phyloP scores from a whole-genome alignment of 495 filamentous ascomycete species.

The Aspergillus avenaceus region DNA sequence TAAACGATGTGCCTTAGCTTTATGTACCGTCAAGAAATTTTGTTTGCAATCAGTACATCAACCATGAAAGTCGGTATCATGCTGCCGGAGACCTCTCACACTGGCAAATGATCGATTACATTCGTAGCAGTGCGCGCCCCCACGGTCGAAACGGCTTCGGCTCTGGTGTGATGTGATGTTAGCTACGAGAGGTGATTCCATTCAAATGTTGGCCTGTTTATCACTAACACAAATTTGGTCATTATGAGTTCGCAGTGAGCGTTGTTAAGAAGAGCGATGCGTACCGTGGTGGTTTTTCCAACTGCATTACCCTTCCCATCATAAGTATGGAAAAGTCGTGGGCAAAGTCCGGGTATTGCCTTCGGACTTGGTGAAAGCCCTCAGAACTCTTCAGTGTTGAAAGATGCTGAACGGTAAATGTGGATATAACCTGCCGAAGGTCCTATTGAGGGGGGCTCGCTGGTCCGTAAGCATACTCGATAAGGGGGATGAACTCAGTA shows the following conservation, averaged over 20 bases:
- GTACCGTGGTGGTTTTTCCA: conserved; percentile 1
- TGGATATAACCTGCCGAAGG: background rate
- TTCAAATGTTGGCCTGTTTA: background rate
- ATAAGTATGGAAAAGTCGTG: conserved; percentile 1
- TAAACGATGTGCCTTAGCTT: conserved; percentile 1
- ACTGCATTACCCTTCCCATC: conserved; percentile 1
- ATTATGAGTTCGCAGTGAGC: background rate
- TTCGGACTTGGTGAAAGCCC: background rate
- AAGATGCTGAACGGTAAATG: background rate
- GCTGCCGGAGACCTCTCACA: conserved; percentile 2
- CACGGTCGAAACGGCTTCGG: too few relatives aligned
- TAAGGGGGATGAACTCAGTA: background rate
- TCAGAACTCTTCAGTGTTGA: conserved; percentile 1
- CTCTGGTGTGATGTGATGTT: background rate
- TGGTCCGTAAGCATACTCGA: conserved; percentile 1
- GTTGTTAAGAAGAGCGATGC: background rate
- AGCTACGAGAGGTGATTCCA: background rate
- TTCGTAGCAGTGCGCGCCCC: background rate
- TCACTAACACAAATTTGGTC: background rate
- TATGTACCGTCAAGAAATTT: background rate
- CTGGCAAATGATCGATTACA: background rate
- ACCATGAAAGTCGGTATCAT: conserved; percentile 3
- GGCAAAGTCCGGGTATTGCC: conserved; percentile 1
- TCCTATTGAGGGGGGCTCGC: background rate
- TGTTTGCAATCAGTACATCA: conserved; percentile 1